phyloP scores from a whole-genome alignment of 1,139 yeast genomes.

The Nakaseomyces delphensis region DNA sequence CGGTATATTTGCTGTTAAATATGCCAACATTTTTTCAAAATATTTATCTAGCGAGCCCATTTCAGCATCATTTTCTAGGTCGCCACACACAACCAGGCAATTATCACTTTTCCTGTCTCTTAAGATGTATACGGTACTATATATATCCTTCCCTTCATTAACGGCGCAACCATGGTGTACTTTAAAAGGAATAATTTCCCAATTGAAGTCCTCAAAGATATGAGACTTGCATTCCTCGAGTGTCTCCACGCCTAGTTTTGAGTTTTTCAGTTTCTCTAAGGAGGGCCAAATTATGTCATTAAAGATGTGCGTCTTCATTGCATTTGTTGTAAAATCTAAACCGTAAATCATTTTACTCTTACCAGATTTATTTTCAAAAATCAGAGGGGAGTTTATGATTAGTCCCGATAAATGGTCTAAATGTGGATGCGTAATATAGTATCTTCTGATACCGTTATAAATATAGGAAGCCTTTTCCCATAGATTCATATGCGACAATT shows the following conservation, averaged over 20 bases:
- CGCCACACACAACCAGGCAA: constrained; percentile 57
- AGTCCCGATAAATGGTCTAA: constrained; percentile 69
- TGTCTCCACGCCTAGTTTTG: constrained; percentile 15
- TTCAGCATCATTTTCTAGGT: constrained; percentile 11
- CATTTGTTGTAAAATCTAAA: constrained; percentile 42
- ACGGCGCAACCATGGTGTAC: constrained; percentile 22
- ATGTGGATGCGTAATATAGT: constrained; percentile 74
- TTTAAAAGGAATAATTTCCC: constrained; percentile 19
- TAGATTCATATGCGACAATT: neutral
- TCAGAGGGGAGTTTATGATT: constrained; percentile 62
- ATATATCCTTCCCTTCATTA: constrained; percentile 14
- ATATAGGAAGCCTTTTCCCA: constrained; percentile 13
- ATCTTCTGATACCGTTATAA: constrained; percentile 30
- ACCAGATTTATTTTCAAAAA: constrained; percentile 25
- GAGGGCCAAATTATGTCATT: constrained; percentile 81
- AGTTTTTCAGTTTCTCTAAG: constrained; percentile 15
- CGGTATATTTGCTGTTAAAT: constrained; percentile 42
- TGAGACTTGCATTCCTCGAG: constrained; percentile 9
- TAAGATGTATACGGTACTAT: constrained; percentile 48
- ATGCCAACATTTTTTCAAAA: constrained; percentile 49
- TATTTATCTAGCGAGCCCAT: constrained; percentile 26
- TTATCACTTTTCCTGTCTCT: constrained; percentile 31
- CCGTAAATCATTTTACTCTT: constrained; percentile 45
- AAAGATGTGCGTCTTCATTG: constrained; percentile 50
- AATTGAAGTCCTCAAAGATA: constrained; percentile 14